Evolutionary conservation across 2,329 filamentous ascomycete species (phyloP).

Genomic region (Golovinomyces cichoracearum): DNA sequence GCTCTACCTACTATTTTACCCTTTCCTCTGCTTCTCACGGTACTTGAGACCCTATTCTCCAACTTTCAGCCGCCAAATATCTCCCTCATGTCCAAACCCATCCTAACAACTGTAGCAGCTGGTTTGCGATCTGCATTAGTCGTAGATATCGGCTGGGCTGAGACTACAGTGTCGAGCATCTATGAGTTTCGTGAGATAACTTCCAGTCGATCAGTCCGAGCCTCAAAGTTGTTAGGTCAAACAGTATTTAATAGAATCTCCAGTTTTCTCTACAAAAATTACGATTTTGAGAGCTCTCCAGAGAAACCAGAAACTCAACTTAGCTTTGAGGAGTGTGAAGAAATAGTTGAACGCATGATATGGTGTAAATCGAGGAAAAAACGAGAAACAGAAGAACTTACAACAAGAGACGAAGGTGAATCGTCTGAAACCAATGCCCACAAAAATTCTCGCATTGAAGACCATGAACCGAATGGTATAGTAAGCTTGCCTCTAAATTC

Average conservation of each 20-base stretch:
- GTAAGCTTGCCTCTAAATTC: slow-evolving; percentile 18
- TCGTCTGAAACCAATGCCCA: not conserved
- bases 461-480: not conserved
- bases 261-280: slow-evolving; percentile 16
- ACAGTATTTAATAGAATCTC: slow-evolving; percentile 40
- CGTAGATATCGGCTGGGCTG: slow-evolving; percentile 77
- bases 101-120: slow-evolving; percentile 49
- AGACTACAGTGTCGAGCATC: slow-evolving; percentile 61
- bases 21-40: slow-evolving; percentile 46
- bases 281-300: slow-evolving; percentile 2
- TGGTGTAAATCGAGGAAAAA: slow-evolving; percentile 35
- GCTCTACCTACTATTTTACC: slow-evolving; percentile 56
- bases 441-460: not conserved
- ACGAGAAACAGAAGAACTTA: not conserved
- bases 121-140: slow-evolving; percentile 68
- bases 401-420: not conserved
- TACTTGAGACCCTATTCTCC: slow-evolving; percentile 55
- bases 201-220: slow-evolving; percentile 43
- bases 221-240: slow-evolving; percentile 43
- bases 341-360: slow-evolving; percentile 44
- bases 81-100: slow-evolving; percentile 52
- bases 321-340: slow-evolving; percentile 58
- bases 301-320: slow-evolving; percentile 16
- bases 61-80: slow-evolving; percentile 58
- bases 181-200: slow-evolving; percentile 74